Percentiles rank a stretch among this genome's conserved stretches.
phyloP scores from a whole-genome alignment of 202 grass and related monocot genomes.

The Eragrostis tef region DNA sequence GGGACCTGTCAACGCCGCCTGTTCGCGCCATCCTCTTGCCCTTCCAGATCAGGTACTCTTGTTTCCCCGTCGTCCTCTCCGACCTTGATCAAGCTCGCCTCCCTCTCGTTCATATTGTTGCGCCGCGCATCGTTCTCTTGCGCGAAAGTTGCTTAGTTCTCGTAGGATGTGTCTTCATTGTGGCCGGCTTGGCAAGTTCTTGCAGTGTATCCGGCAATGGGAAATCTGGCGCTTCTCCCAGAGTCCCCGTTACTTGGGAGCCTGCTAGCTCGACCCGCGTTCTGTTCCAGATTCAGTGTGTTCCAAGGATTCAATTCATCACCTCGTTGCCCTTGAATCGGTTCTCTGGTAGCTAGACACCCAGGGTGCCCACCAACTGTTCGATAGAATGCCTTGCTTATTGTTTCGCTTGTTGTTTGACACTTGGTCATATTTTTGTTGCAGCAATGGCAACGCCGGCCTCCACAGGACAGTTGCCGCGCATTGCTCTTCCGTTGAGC shows the following conservation, averaged over 20 bases:
- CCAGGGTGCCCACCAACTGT: slow-evolving; percentile 23
- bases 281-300: not conserved
- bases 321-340: not conserved
- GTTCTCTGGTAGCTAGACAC: no score
- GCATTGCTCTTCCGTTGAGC: not conserved
- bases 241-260: not conserved
- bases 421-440: not conserved
- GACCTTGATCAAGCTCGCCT: not conserved
- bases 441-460: slow-evolving; percentile 20
- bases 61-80: not conserved
- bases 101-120: not conserved
- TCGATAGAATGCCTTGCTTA: slow-evolving; percentile 30
- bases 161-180: not conserved
- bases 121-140: no score
- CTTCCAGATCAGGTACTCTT: not conserved
- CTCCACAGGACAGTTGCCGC: slow-evolving; percentile 9
- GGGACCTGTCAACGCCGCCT: not conserved
- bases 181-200: not conserved
- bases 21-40: not conserved
- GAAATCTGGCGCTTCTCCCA: not conserved
- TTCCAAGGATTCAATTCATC: not conserved
- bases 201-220: not conserved
- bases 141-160: no score
- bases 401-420: not conserved
- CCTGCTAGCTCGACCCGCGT: not conserved